Percentiles rank a stretch among this genome's conserved stretches.
Conservation (phyloP, 2,329 filamentous ascomycete species). For the Penicillium sp. region DNA sequence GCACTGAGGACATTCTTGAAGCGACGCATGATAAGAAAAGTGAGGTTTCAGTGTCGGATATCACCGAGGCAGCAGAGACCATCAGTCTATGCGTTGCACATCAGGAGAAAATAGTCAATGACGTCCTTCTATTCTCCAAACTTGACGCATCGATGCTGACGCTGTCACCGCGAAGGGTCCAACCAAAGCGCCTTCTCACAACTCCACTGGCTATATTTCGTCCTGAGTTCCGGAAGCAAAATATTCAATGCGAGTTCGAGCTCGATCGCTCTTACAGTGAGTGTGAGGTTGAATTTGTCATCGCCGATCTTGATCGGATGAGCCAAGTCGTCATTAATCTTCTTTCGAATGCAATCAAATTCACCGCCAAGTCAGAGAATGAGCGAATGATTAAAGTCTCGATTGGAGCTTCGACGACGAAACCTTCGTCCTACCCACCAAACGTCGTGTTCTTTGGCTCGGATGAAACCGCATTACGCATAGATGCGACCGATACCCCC, state of each 20-base stretch:
- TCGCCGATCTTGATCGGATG: constrained; percentile 71
- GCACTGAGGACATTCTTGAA: constrained; percentile 51
- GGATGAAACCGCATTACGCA: constrained; percentile 15
- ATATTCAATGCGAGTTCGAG: constrained; percentile 66
- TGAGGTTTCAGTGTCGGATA: constrained; percentile 54
- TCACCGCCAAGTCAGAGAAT: constrained; percentile 59
- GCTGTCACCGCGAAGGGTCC: constrained; percentile 69
- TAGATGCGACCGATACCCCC: constrained; percentile 39
- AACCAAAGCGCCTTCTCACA: constrained; percentile 66
- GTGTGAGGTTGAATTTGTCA: constrained; percentile 64
- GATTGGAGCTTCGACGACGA: constrained; percentile 51
- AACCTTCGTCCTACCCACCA: constrained; percentile 46
- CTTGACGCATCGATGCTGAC: constrained; percentile 73
- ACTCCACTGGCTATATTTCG: constrained; percentile 76
- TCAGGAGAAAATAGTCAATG: constrained; percentile 77
- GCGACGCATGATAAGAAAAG: constrained; percentile 13
- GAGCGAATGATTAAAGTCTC: constrained; percentile 50
- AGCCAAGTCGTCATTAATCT: constrained; percentile 80
- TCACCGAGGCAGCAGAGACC: constrained; percentile 74
- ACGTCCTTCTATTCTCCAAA: constrained; percentile 72
- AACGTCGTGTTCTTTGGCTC: constrained; percentile 37
- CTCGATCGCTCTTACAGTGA: constrained; percentile 63
- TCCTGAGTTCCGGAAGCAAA: constrained; percentile 68
- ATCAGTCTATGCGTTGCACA: constrained; percentile 77
- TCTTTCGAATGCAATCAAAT: constrained; percentile 79